Conservation (phyloP, 106 monocot genomes). For the Cymbidium sinense region DNA sequence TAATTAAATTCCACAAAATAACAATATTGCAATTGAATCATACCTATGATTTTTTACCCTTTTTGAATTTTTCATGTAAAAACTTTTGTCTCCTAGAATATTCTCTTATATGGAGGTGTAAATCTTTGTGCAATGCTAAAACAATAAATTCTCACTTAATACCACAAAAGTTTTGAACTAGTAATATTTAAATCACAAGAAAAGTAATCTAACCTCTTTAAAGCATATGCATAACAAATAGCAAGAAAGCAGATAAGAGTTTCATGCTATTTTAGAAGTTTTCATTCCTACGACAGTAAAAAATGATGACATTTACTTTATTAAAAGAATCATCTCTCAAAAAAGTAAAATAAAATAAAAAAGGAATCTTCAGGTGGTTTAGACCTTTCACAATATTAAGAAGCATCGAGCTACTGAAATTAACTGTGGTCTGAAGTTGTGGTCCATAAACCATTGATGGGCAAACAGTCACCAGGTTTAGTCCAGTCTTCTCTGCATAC, state of each 20-base stretch:
- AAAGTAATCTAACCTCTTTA: not conserved
- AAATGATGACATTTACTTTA: not conserved
- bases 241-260: not conserved
- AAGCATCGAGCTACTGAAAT: constrained; percentile 34
- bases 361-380: not conserved
- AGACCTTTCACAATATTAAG: constrained; percentile 40
- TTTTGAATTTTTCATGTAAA: no score
- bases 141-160: no score
- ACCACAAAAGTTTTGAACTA: no score
- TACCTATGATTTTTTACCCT: no score
- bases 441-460: constrained; percentile 43
- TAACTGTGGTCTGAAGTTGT: constrained; percentile 35
- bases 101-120: no score
- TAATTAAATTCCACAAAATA: no score
- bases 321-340: not conserved
- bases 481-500: constrained; percentile 30
- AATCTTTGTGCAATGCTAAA: no score
- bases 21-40: no score
- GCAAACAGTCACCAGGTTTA: constrained; percentile 43
- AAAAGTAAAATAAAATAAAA: no score
- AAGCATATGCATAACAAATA: not conserved
- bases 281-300: not conserved
- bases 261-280: not conserved
- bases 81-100: no score
- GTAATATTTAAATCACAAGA: no score